phyloP scores from a whole-genome alignment of 257 asterid genomes.

The Scutellaria baicalensis region DNA sequence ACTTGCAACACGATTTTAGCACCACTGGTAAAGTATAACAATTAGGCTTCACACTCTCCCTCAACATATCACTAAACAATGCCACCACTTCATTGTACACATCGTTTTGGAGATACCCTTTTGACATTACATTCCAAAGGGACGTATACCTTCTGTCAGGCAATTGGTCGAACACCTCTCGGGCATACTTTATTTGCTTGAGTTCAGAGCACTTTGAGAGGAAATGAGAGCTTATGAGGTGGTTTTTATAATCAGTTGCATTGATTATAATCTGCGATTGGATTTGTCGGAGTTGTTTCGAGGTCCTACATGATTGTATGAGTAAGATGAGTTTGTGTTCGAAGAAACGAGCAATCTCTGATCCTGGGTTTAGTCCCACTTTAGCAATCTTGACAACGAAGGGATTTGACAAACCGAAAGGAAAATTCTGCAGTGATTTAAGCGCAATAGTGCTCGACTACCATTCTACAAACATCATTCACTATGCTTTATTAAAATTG shows the following conservation, averaged over 20 bases:
- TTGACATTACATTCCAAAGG: slow-evolving; percentile 65
- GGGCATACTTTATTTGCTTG: slow-evolving; percentile 28
- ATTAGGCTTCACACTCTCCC: slow-evolving; percentile 52
- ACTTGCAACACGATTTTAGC: slow-evolving; percentile 62
- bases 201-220: slow-evolving; percentile 38
- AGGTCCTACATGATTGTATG: slow-evolving; percentile 54
- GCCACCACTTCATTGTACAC: slow-evolving; percentile 28
- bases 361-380: slow-evolving; percentile 10
- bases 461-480: no score
- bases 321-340: slow-evolving; percentile 32
- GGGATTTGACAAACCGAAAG: no score
- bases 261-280: slow-evolving; percentile 55
- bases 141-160: slow-evolving; percentile 39
- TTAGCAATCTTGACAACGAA: slow-evolving; percentile 15
- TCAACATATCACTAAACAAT: slow-evolving; percentile 53
- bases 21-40: slow-evolving; percentile 64
- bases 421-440: no score
- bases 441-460: no score
- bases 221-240: slow-evolving; percentile 42
- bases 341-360: slow-evolving; percentile 10
- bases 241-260: slow-evolving; percentile 34
- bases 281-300: slow-evolving; percentile 47
- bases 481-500: no score
- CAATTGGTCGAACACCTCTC: slow-evolving; percentile 59
- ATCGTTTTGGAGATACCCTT: slow-evolving; percentile 59